phyloP scores from a whole-genome alignment of 1,139 yeast species.

The Taphrina flavorubra region DNA sequence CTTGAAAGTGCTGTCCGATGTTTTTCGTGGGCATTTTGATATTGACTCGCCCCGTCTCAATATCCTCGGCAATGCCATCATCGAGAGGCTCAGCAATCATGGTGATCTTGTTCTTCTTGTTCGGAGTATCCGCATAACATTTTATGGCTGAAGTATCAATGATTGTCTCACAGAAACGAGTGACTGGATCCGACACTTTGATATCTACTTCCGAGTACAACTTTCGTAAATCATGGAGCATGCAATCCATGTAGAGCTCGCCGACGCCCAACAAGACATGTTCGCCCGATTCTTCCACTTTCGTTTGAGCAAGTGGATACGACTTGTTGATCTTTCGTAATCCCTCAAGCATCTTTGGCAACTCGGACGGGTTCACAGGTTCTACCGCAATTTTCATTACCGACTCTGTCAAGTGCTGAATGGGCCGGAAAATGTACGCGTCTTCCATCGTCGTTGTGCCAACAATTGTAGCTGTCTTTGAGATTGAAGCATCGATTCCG shows the following conservation, averaged over 20 bases:
- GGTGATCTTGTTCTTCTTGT: conserved; percentile 65
- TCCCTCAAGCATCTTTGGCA: conserved; percentile 73
- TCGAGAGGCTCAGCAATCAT: conserved; percentile 80
- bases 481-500: conserved; percentile 64
- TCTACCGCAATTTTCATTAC: conserved; percentile 83
- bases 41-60: conserved; percentile 60
- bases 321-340: conserved; percentile 66
- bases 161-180: conserved; percentile 80
- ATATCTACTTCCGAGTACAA: conserved; percentile 70
- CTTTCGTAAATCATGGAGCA: conserved; percentile 74
- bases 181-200: conserved; percentile 83
- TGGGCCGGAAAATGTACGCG: conserved; percentile 54
- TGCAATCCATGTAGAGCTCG: conserved; percentile 84
- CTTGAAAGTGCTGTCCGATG: conserved; percentile 63
- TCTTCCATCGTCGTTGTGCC: conserved; percentile 50
- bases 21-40: conserved; percentile 53
- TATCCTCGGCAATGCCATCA: conserved; percentile 61
- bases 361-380: conserved; percentile 77
- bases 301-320: conserved; percentile 69
- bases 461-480: conserved; percentile 65
- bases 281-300: conserved; percentile 89
- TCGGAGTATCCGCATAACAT: conserved; percentile 64
- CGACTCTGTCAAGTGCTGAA: conserved; percentile 60
- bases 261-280: conserved; percentile 82
- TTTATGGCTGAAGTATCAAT: conserved; percentile 69